Conservation (phyloP, 2,329 filamentous ascomycete species). For the Ascochyta rabiei region DNA sequence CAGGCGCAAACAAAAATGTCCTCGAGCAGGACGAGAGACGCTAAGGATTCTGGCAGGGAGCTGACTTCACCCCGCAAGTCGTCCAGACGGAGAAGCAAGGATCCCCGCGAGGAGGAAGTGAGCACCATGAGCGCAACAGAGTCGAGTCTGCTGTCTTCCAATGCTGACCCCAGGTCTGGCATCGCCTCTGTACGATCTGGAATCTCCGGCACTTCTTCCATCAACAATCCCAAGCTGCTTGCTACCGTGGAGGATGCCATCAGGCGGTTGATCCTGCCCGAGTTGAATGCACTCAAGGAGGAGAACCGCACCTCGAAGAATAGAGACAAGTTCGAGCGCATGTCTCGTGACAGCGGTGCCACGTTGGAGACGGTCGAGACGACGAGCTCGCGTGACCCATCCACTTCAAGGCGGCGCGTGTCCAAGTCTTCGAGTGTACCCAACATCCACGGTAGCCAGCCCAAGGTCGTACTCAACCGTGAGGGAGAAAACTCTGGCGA, state of each 20-base stretch:
- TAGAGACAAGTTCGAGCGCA: constrained; percentile 70
- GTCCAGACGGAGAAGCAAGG: constrained; percentile 52
- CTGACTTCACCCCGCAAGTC: constrained; percentile 40
- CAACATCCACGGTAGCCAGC: constrained; percentile 61
- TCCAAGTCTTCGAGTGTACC: constrained; percentile 68
- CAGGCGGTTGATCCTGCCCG: constrained; percentile 84
- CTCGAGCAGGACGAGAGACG: constrained; percentile 28
- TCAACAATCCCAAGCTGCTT: constrained; percentile 89
- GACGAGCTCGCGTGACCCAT: constrained; percentile 56
- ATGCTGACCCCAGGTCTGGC: constrained; percentile 61
- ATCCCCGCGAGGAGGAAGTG: constrained; percentile 52
- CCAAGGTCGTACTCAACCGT: constrained; percentile 65
- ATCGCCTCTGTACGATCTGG: constrained; percentile 66
- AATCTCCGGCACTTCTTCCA: constrained; percentile 65
- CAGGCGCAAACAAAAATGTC: constrained; percentile 55
- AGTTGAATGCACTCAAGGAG: constrained; percentile 88
- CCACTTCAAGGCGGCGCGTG: constrained; percentile 58
- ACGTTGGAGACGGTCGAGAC: constrained; percentile 64
- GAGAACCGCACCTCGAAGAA: constrained; percentile 81
- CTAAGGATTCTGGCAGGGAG: constrained; percentile 33
- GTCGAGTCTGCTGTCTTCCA: constrained; percentile 67
- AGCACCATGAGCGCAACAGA: constrained; percentile 57
- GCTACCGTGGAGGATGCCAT: constrained; percentile 95
- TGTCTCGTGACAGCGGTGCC: constrained; percentile 48
- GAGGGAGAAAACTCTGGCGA: constrained; percentile 65